Percentiles rank a stretch among this genome's conserved stretches.
phyloP scores from a whole-genome alignment of 805 yeast genomes.

The Saccharomycopsis synnaedendra region DNA sequence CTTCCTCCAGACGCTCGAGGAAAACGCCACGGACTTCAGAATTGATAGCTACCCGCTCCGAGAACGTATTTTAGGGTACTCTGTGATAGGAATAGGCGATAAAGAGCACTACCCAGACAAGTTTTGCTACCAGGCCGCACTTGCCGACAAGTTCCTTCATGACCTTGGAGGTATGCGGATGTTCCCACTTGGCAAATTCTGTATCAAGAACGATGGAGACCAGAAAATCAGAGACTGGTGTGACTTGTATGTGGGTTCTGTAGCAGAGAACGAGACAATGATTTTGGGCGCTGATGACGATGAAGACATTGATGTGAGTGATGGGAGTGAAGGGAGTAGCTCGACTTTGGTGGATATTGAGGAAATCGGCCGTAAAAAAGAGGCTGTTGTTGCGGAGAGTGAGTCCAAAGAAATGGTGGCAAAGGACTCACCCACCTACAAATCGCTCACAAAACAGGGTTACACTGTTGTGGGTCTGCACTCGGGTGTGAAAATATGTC shows the following conservation, averaged over 20 bases:
- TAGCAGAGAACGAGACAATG: slow-evolving; percentile 59
- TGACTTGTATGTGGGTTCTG: slow-evolving; percentile 42
- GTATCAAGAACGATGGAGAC: slow-evolving; percentile 63
- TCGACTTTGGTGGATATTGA: slow-evolving; percentile 68
- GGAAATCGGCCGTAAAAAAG: slow-evolving; percentile 53
- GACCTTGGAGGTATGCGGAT: slow-evolving; percentile 80
- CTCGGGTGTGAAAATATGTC: slow-evolving; percentile 88
- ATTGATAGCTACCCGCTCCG: slow-evolving; percentile 69
- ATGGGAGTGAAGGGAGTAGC: slow-evolving; percentile 23
- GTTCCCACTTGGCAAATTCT: slow-evolving; percentile 74
- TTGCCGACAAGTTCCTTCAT: slow-evolving; percentile 64
- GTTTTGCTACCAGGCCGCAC: slow-evolving; percentile 77
- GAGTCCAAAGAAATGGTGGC: slow-evolving; percentile 77
- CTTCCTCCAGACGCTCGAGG: slow-evolving; percentile 68
- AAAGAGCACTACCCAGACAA: slow-evolving; percentile 73
- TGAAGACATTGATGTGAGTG: slow-evolving; percentile 24
- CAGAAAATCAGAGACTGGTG: slow-evolving; percentile 57
- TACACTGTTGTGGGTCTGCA: slow-evolving; percentile 89
- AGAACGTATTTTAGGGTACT: slow-evolving; percentile 52
- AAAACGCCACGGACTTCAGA: slow-evolving; percentile 76
- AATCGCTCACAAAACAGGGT: slow-evolving; percentile 85
- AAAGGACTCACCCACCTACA: slow-evolving; percentile 77
- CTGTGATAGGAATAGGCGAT: slow-evolving; percentile 85
- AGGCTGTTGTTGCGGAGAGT: slow-evolving; percentile 15
- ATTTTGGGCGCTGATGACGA: slow-evolving; percentile 33